Percentiles rank a stretch among this genome's conserved stretches.
phyloP scores from a whole-genome alignment of 2,329 filamentous ascomycete species.

The Diaporthe aspalathi region DNA sequence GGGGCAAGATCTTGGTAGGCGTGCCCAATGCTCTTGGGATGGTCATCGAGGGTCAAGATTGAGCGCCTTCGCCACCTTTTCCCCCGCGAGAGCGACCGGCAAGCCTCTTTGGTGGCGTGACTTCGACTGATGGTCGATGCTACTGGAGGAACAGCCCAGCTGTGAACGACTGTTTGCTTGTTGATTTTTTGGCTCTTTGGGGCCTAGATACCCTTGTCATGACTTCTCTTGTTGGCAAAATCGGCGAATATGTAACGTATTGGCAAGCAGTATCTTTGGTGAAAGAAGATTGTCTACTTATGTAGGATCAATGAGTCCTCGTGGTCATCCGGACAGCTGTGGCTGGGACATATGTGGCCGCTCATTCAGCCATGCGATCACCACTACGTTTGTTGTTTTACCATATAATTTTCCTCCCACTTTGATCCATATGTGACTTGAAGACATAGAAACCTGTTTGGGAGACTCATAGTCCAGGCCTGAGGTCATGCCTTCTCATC shows the following conservation, averaged over 20 bases:
- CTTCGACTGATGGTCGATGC: not conserved
- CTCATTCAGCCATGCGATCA: not conserved
- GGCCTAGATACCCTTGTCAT: constrained; percentile 9
- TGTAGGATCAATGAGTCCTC: not conserved
- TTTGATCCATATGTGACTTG: too few relatives aligned
- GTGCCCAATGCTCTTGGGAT: constrained; percentile 70
- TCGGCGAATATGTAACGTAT: not conserved
- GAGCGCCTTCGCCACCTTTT: not conserved
- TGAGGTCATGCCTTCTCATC: too few relatives aligned
- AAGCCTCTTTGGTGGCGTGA: too few relatives aligned
- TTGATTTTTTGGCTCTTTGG: not conserved
- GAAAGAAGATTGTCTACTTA: not conserved
- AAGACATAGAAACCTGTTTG: too few relatives aligned
- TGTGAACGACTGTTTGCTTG: not conserved
- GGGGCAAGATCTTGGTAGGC: constrained; percentile 67
- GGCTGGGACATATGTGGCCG: not conserved
- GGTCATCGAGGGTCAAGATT: constrained; percentile 64
- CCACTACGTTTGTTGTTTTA: not conserved
- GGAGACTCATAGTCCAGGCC: too few relatives aligned
- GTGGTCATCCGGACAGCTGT: too few relatives aligned
- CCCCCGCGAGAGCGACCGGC: too few relatives aligned
- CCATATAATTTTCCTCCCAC: too few relatives aligned
- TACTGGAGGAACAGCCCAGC: not conserved
- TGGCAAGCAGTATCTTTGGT: not conserved
- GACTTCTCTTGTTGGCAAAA: not conserved